Base-by-base conservation (phyloP, 2,329 filamentous ascomycete genomes). In the Stachybotrys chlorohalonatus region DNA sequence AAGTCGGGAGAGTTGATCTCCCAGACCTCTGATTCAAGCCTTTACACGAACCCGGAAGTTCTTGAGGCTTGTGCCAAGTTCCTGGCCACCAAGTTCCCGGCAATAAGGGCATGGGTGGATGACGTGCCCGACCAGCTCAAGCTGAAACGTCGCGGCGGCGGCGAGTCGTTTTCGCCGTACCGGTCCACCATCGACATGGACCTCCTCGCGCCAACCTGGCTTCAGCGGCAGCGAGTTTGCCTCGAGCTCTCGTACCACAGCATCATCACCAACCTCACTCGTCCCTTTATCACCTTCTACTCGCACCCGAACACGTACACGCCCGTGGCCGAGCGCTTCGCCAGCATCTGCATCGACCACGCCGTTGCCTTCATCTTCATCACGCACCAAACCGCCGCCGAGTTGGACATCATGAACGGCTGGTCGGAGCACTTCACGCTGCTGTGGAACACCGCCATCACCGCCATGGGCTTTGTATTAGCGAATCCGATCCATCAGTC, bases 231-330 rank as follows among this genome's bases (percentile, higher is more conserved):
- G 51, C 72, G 73, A 3, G 54, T 76, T 0, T 63, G 70, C n/a
- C 64, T 76, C 1, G 73, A 76, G 54, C 57, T 74, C 2, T 60
- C 67, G 30, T 75, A 75, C 54, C 72, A 75, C 54, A 69, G 69
- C 51, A 56, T 74, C 8, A 60, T 55, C 46, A 61, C 67, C 24
- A 71, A 69, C 53, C 62, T 75, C 7, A 70, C 67, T 49, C 72
- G 73, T 5, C 71, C 70, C 1, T 70, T 73, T 32, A 70, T 76
- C 49, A 63, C 60, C 51, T 75, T 75, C 47, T 55, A 57, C 47
- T 52, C 53, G 3, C 54, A 55, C 16, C 49, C 51, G 6, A 48
- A 49, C 2, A 52, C 53, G 8, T 55, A 52, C 24, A 53, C 66
- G 1, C 56, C 57, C 8, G 50, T 59, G 11, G 52, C 58, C 3